Evolutionary conservation across 257 asterid species (phyloP), one percentile per base, ranked within the genome.

Genomic region (Striga asiatica): DNA sequence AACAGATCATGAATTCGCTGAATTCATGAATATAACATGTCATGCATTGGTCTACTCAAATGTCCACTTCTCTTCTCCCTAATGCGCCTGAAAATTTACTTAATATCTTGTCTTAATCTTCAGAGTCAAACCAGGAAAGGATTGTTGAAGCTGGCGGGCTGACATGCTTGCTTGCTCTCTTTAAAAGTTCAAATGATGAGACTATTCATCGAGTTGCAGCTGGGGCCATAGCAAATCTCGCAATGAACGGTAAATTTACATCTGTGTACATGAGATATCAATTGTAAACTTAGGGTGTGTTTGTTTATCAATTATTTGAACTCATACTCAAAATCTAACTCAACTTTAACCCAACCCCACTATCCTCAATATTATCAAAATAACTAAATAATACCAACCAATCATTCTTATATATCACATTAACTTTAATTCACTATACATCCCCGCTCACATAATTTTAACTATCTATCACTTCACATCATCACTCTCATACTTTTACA

Each of bases 181-280:
- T 88, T 34, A 76, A 74, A 66, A 72, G 66, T 72, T 84, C 87
- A 50, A 70, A 69, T 17, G 88, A 84, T 42, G 96, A 88, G 78
- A 78, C 77, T 42, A 71, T 88, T 61, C 93, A 77, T 65, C 71
- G 93, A 68, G 93, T 84, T 68, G 96, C 94, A 13, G 94, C 96
- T 55, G 96, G 94, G 48, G 96, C 96, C 73, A 71, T 88, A 39
- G 96, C 96, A 58, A 88, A 88, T 72, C 96, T 88, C 56, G 96
- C 94, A 25, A 84, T 88, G 96, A 88, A 78, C 12, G 94, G 96
- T 84, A 69, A 66, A 32, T 67, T n/a, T n/a, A n/a, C n/a, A n/a
- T n/a, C n/a, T 41, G 28, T 8, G 13, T 8, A 19, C 5, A 16
- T 41, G 23, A 45, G 5, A 4, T 14, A 1, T 35, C 2, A 38